These are phyloP conservation scores for Zea mays DNA, from an alignment of 176 grass and related monocot genomes.

Conservation along the genomic window DNA sequence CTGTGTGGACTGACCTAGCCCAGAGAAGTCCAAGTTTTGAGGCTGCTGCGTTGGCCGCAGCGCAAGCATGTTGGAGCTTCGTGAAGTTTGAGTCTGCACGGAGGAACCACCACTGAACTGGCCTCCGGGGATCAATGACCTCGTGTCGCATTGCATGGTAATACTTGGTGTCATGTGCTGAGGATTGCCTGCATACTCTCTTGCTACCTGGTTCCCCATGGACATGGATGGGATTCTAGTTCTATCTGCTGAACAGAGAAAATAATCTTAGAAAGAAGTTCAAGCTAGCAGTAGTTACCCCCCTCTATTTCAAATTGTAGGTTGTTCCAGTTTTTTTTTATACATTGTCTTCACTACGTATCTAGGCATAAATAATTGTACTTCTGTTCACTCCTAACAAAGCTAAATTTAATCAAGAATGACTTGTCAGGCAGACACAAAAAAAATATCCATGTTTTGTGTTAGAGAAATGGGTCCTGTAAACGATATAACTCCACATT, in stretches of 20 bases:
- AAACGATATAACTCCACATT: not conserved
- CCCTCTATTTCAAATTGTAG: no score
- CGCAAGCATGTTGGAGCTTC: slow-evolving; percentile 49
- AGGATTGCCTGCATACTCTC: slow-evolving; percentile 46
- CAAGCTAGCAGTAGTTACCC: slow-evolving; percentile 1
- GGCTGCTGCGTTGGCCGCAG: slow-evolving; percentile 45
- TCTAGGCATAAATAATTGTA: no score
- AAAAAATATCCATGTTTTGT: not conserved
- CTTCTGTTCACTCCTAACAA: no score
- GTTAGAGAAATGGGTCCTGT: not conserved
- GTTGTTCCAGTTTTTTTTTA: no score
- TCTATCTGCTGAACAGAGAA: slow-evolving; percentile 47
- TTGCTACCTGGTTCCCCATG: slow-evolving; percentile 43
- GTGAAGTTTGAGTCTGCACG: slow-evolving; percentile 44
- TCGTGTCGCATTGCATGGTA: slow-evolving; percentile 48
- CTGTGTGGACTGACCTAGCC: slow-evolving; percentile 44
- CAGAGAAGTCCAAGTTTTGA: slow-evolving; percentile 53
- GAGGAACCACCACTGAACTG: slow-evolving; percentile 60
- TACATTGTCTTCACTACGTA: no score
- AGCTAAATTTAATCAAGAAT: not conserved
- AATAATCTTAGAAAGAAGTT: slow-evolving; percentile 18
- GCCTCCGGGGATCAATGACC: slow-evolving; percentile 48
- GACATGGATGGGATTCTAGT: slow-evolving; percentile 48
- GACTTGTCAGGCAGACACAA: not conserved
- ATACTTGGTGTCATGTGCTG: slow-evolving; percentile 40